Evolutionary conservation across 257 asterid species (phyloP).

Genomic region (Jaltomata sinuosa): DNA sequence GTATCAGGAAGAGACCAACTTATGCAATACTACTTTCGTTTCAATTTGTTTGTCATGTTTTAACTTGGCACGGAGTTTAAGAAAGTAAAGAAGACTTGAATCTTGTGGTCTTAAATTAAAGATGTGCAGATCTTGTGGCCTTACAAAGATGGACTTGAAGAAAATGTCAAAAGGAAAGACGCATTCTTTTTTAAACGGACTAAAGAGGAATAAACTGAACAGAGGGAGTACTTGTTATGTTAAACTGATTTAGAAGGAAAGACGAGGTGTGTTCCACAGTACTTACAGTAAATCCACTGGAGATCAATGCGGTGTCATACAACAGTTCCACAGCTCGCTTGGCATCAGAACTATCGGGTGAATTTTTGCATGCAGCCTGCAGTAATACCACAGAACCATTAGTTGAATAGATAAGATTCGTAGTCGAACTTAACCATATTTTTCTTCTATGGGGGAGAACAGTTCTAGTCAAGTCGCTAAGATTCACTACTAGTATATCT

Average conservation of each 20-base stretch:
- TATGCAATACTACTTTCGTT: no score
- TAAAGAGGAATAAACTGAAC: no score
- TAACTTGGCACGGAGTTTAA: no score
- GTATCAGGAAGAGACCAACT: background rate
- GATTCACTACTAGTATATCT: background rate
- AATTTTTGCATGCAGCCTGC: conserved; percentile 98
- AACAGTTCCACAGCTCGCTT: conserved; percentile 85
- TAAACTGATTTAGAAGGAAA: background rate
- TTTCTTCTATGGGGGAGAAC: background rate
- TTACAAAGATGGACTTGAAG: no score
- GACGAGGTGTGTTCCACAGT: background rate
- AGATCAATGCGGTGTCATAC: conserved; percentile 82
- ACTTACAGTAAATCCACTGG: conserved; percentile 96
- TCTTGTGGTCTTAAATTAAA: no score
- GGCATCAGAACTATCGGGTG: conserved; percentile 81
- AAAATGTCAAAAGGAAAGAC: no score
- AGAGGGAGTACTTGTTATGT: background rate
- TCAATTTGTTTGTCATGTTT: no score
- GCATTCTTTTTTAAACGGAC: no score
- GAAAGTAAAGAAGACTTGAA: no score
- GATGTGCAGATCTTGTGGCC: no score
- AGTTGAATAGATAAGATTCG: background rate
- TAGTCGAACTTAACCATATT: background rate
- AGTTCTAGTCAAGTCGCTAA: background rate
- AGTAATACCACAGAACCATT: background rate